Base-by-base conservation (phyloP, 208 protist species). In the Trypanosoma scelopori region DNA sequence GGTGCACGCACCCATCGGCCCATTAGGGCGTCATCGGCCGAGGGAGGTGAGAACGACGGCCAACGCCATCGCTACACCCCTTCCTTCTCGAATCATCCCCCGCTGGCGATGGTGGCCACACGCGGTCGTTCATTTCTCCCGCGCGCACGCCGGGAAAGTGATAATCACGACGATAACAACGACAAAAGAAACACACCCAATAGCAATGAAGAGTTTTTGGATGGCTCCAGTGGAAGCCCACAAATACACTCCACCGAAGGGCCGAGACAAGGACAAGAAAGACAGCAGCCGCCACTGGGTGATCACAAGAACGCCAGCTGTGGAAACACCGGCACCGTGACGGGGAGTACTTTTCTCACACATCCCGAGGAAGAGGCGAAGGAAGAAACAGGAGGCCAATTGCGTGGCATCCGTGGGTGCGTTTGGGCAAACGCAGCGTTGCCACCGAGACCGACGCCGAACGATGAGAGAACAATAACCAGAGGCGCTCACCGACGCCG, bases 61-160 rank as follows among this genome's bases (percentile, higher is more conserved):
- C 4, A 5, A n/a, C 16, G 39, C 20, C 28, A 30, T 18, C 58
- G 58, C 13, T 64, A 64, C 46, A 45, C 58, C 27, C 42, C 22
- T 46, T 53, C 42, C 11, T 35, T 46, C 30, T n/a, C 39, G 7
- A 27, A 42, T 13, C 39, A 9, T 0, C 1, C 32, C 23, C 39
- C 47, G 39, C 20, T 48, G 20, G 20, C 39, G 9, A 60, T 11
- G 22, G 32, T 39, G 3, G 39, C 55, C 7, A 60, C 55, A 5
- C 41, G 55, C 32, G 55, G 55, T 23, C 55, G 41, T 3, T 60
- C 55, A 6, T 48, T 49, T 48, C 55, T 49, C 5, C 55, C 55
- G 13, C 55, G 55, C 6, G 11, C n/a, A 35, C 35, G 20, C 32
- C 5, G 32, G 32, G 32, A 37, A 37, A 48, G 20, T 18, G 20